Evolutionary conservation across 345 rosid genomes (phyloP), one percentile per base, ranked within the genome.

Genomic region (Balakata baccata): DNA sequence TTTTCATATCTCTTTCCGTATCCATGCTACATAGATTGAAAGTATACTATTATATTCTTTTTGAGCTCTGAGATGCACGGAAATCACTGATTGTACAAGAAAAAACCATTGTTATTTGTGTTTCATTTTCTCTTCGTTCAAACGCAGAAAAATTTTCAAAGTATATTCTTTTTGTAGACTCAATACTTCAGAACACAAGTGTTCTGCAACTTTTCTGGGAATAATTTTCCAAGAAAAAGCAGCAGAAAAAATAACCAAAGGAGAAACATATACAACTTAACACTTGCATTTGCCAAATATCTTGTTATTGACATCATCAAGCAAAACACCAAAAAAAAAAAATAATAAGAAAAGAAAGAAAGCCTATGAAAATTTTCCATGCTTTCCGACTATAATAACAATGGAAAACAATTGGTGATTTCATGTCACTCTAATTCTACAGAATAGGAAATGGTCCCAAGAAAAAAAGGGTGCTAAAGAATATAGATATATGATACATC

Each of bases 311-410:
- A 47, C 56, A 47, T 47, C 38, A 8, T 39, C 63, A 70, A n/a
- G 20, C 60, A 47, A 60, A 29, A 57, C 14, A 25, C 10, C 1
- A 43, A 43, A 43, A 43, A 43, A 43, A 43, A 43, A 43, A 3
- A 41, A 43, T 0, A n/a, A 56, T 5, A 57, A 9, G 7, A 34
- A 29, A 61, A 34, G 23, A 2, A 53, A 52, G 52, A 22, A 64
- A 52, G 43, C 29, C 80, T 37, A 58, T 14, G 70, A 66, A 68
- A 75, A 72, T 59, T 70, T 49, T 70, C 77, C 81, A 75, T 74
- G 84, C 72, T 81, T 74, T 79, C 81, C 82, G 59, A 76, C 79
- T 74, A 56, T 34, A 84, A 81, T 68, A 81, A 66, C 78, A 63
- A 58, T 4, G 77, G 81, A 81, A 78, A 84, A 72, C 82, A 79